Conservation (phyloP, 192 early-diverging fungal genomes). For the Bifiguratus adelaidae region DNA sequence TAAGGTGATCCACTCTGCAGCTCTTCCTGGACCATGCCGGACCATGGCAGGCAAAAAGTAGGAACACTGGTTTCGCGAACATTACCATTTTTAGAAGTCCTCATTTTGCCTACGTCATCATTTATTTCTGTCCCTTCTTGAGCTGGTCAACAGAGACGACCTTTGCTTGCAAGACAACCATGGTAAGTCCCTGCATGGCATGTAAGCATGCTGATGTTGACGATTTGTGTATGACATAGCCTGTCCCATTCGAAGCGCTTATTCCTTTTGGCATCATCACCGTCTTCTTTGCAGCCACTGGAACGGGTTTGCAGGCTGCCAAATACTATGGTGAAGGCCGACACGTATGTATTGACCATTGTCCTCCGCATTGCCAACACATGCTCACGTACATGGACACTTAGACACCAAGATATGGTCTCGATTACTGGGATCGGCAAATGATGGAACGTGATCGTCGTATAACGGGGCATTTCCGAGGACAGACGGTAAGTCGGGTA, state of each 20-base stretch:
- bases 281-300: slow-evolving; percentile 52
- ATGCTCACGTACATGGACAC: neutral
- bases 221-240: slow-evolving; percentile 19
- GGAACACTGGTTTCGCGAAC: too few species aligned
- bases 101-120: too few species aligned
- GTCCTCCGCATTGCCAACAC: neutral
- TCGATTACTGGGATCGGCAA: slow-evolving; percentile 65
- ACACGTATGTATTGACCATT: slow-evolving; percentile 31
- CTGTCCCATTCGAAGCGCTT: slow-evolving; percentile 68
- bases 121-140: too few species aligned
- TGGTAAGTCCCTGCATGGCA: too few species aligned
- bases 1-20: too few species aligned
- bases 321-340: slow-evolving; percentile 50
- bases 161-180: too few species aligned
- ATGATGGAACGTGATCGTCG: slow-evolving; percentile 73
- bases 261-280: slow-evolving; percentile 67
- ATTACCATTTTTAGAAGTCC: too few species aligned
- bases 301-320: slow-evolving; percentile 40
- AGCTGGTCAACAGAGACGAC: too few species aligned
- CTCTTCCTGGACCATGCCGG: too few species aligned
- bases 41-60: too few species aligned
- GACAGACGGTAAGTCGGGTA: slow-evolving; percentile 50
- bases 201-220: too few species aligned
- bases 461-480: slow-evolving; percentile 57
- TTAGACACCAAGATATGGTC: slow-evolving; percentile 47